Base-by-base conservation (phyloP, 257 asterid species). In the Rauvolfia tetraphylla region DNA sequence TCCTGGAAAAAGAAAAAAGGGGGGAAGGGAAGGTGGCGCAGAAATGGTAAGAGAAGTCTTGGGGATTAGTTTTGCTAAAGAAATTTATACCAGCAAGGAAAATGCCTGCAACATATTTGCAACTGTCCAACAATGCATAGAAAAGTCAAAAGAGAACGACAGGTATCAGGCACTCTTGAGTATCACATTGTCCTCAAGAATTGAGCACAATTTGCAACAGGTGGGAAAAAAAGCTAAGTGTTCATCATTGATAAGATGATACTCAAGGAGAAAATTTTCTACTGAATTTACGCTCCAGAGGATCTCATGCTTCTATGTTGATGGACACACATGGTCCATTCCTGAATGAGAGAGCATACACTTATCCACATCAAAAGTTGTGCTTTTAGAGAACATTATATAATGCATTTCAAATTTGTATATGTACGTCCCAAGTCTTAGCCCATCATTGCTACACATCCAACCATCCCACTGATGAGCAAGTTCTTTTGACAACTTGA, bases 1-100 rank as follows among this genome's bases (percentile, higher is more conserved):
- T 95, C 99, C 99, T 95, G 79, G 58, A 63, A 34, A 57, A 51
- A 34, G 63, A 62, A 54, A 84, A 22, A 70, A 42, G n/a, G 54
- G 71, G 14, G 23, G 65, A 48, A 34, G 31, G 29, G 57, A 20
- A 78, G 33, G 7, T 8, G 29, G 27, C 20, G 29, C 8, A 33
- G 71, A 31, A 23, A 22, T 0, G 0, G 42, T 23, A 38, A 20
- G 29, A 69, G 6, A 22, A 38, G 48, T 38, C 51, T 9, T 38
- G 51, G 20, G 23, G 10, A 67, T 67, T n/a, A 67, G 72, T 22
- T n/a, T 67, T 67, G 17, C 72, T 39, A 9, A 22, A 36, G 39
- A 9, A 38, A 4, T 11, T 69, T 27, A 48, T 5, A 41, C 63
- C 25, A 70, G 38, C 27, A 66, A 13, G 56, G 33, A 22, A 66